phyloP scores from a whole-genome alignment of 768 basidiomycete species.

The Fistulinella prunicolor region DNA sequence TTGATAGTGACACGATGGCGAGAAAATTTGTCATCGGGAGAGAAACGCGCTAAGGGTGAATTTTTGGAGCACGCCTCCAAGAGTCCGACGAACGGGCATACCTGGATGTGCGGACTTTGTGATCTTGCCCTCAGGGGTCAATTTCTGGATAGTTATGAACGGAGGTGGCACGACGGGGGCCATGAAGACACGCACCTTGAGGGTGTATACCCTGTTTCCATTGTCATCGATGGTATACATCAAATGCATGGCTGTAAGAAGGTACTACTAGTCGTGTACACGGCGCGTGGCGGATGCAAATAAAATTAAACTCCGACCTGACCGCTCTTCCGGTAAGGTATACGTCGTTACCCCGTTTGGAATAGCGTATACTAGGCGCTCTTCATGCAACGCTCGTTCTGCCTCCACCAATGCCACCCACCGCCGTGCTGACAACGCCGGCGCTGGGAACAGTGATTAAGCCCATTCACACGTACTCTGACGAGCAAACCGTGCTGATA shows the following conservation, averaged over 20 bases:
- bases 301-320: conserved; percentile 15
- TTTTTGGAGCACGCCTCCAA: neutral
- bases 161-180: neutral
- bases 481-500: conserved; percentile 59
- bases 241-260: conserved; percentile 76
- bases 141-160: conserved; percentile 58
- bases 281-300: neutral
- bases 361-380: too few relatives aligned
- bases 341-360: too few relatives aligned
- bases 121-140: conserved; percentile 72
- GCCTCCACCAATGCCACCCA: conserved; percentile 33
- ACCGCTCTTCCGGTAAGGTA: too few relatives aligned
- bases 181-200: conserved; percentile 63
- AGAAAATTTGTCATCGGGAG: conserved; percentile 99
- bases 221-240: conserved; percentile 86
- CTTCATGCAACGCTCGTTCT: too few relatives aligned
- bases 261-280: neutral
- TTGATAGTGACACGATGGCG: conserved; percentile 97
- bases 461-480: conserved; percentile 59
- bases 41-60: conserved; percentile 87
- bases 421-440: conserved; percentile 53
- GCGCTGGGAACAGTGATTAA: conserved; percentile 48
- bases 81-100: conserved; percentile 33
- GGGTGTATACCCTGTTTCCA: conserved; percentile 86
- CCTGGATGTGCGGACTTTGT: conserved; percentile 98